Evolutionary conservation across 805 yeast species (phyloP).

Genomic region (Metschnikowia cerradonensis): DNA sequence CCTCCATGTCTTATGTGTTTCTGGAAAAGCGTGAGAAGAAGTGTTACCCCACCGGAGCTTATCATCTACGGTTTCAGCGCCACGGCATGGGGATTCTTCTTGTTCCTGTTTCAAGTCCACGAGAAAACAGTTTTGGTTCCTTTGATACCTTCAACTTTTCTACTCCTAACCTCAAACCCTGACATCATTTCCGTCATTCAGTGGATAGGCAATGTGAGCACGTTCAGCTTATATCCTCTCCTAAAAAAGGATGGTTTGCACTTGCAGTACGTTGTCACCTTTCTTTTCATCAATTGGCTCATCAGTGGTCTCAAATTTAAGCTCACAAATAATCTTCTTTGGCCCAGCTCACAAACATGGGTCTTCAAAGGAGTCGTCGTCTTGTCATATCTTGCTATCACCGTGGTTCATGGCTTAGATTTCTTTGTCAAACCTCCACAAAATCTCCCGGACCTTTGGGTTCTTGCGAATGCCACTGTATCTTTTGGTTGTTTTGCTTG

Average conservation of each 20-base stretch:
- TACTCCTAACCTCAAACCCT: constrained; percentile 52
- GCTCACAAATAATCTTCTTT: constrained; percentile 18
- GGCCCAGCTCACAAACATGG: constrained; percentile 20
- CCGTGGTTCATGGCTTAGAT: constrained; percentile 54
- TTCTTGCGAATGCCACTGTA: constrained; percentile 64
- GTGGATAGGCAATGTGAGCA: constrained; percentile 83
- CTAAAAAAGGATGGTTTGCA: constrained; percentile 68
- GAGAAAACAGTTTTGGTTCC: constrained; percentile 91
- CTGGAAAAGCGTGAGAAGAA: constrained; percentile 33
- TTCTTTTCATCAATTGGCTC: constrained; percentile 72
- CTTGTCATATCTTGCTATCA: constrained; percentile 40
- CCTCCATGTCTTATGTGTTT: constrained; percentile 30
- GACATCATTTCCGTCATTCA: constrained; percentile 67
- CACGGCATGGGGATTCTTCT: constrained; percentile 80
- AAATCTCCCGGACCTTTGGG: constrained; percentile 81
- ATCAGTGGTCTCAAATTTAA: constrained; percentile 56
- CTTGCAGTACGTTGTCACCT: constrained; percentile 65
- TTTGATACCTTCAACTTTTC: constrained; percentile 73
- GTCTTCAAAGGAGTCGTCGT: constrained; percentile 26
- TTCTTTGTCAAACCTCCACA: constrained; percentile 47
- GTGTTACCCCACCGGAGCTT: constrained; percentile 16
- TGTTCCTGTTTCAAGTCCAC: constrained; percentile 94
- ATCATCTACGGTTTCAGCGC: constrained; percentile 69
- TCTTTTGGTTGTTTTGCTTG: constrained; percentile 72
- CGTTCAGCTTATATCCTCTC: constrained; percentile 86